Evolutionary conservation across 2,329 filamentous ascomycete genomes (phyloP).

Genomic region (Escovopsis sp.): DNA sequence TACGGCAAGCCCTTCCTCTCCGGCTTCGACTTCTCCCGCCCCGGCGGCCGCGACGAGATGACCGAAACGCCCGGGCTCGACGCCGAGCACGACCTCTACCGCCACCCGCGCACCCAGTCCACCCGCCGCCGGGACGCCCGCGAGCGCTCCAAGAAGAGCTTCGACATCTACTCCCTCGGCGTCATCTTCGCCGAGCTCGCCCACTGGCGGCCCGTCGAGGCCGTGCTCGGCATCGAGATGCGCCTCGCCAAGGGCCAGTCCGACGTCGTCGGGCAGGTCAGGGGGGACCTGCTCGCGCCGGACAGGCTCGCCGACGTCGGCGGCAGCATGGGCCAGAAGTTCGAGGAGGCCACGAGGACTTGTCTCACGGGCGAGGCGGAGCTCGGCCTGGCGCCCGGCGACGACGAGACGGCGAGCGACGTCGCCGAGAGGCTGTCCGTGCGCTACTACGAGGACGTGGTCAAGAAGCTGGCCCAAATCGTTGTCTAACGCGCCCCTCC

Average conservation of each 20-base stretch:
- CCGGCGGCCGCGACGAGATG: slow-evolving; percentile 31
- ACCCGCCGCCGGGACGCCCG: slow-evolving; percentile 15
- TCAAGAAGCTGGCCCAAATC: slow-evolving; percentile 24
- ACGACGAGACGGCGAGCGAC: slow-evolving; percentile 25
- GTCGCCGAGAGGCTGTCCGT: slow-evolving; percentile 25
- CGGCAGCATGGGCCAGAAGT: slow-evolving; percentile 24
- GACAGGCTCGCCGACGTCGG: slow-evolving; percentile 19
- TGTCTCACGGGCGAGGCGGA: slow-evolving; percentile 22
- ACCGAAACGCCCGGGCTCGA: slow-evolving; percentile 32
- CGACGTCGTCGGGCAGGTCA: slow-evolving; percentile 21
- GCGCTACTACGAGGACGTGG: slow-evolving; percentile 28
- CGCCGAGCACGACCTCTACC: slow-evolving; percentile 31
- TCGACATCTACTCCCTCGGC: slow-evolving; percentile 37
- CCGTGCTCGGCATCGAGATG: slow-evolving; percentile 24
- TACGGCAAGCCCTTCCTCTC: slow-evolving; percentile 29
- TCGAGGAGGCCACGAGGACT: slow-evolving; percentile 20
- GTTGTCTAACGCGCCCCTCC: slow-evolving; percentile 12
- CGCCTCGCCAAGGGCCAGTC: slow-evolving; percentile 18
- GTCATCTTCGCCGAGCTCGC: slow-evolving; percentile 37
- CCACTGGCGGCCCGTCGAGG: slow-evolving; percentile 33
- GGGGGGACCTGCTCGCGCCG: slow-evolving; percentile 16
- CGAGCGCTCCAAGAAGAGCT: slow-evolving; percentile 29
- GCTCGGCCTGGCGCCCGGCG: slow-evolving; percentile 19
- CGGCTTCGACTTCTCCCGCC: slow-evolving; percentile 40
- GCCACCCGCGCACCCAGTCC: slow-evolving; percentile 29